Evolutionary conservation across 495 filamentous ascomycete species (phyloP).

Genomic region (Massariosphaeria phaeospora): DNA sequence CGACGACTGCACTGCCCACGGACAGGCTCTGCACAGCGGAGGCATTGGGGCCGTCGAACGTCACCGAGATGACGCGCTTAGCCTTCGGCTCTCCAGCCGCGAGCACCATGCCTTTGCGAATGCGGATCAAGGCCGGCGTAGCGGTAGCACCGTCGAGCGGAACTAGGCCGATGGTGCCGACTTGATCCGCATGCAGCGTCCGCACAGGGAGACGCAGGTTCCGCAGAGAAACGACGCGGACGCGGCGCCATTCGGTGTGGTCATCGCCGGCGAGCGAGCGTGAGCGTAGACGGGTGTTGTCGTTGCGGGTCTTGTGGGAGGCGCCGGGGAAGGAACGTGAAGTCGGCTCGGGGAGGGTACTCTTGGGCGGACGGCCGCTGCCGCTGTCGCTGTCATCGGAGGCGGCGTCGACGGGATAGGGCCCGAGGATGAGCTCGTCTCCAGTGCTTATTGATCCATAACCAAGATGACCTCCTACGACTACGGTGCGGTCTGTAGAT

Average conservation of each 20-base stretch:
- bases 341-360: conserved; percentile 21
- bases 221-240: conserved; percentile 78
- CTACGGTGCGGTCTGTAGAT: conserved; percentile 46
- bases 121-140: conserved; percentile 42
- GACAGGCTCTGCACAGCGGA: conserved; percentile 37
- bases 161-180: conserved; percentile 81
- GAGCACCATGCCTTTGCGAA: conserved; percentile 83
- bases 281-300: not conserved
- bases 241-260: conserved; percentile 61
- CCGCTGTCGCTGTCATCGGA: conserved; percentile 37
- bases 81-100: conserved; percentile 52
- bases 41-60: conserved; percentile 29
- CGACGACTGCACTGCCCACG: conserved; percentile 62
- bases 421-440: conserved; percentile 73
- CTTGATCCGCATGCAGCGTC: conserved; percentile 71
- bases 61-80: conserved; percentile 51
- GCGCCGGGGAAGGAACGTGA: conserved; percentile 42
- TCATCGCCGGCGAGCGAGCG: conserved; percentile 39
- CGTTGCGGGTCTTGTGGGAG: conserved; percentile 15
- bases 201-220: conserved; percentile 82
- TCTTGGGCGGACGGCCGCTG: conserved; percentile 13
- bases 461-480: conserved; percentile 77
- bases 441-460: conserved; percentile 75
- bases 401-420: conserved; percentile 51
- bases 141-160: conserved; percentile 43